Percentiles rank a stretch among this genome's conserved stretches.
These are phyloP conservation scores for Rhizopogon vulgaris DNA, from an alignment of 768 basidiomycete genomes.

Conservation along the genomic window DNA sequence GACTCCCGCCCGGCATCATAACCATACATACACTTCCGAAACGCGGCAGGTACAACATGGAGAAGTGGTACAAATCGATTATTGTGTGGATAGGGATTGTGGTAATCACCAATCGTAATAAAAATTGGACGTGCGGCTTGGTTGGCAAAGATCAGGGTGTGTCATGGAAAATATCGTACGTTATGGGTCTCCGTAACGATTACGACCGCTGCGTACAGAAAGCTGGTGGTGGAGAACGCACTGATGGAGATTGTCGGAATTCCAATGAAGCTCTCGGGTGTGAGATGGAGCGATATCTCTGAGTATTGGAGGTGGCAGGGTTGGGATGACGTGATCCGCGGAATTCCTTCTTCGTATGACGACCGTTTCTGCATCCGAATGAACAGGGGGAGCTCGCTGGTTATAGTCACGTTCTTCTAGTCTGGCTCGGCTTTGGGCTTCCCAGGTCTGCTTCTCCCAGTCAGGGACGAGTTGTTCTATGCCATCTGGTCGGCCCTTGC, in stretches of 20 bases:
- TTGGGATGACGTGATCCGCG: not conserved
- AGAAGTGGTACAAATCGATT: not conserved
- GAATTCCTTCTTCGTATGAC: not conserved
- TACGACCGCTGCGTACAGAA: conserved; percentile 12
- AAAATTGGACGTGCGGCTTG: not conserved
- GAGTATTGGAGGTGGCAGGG: conserved; percentile 1
- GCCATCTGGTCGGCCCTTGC: conserved; percentile 26
- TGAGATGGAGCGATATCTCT: not conserved
- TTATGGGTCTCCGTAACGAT: conserved; percentile 2
- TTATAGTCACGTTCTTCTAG: conserved; percentile 2
- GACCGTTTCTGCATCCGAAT: not conserved
- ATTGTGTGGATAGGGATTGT: not conserved
- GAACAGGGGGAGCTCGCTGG: conserved; percentile 2
- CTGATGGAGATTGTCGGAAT: conserved; percentile 9
- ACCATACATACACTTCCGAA: not conserved
- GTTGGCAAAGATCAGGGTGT: not conserved
- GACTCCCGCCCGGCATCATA: not conserved
- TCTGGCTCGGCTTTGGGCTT: conserved; percentile 27
- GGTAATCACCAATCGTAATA: not conserved
- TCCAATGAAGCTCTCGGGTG: conserved; percentile 21
- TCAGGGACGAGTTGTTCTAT: conserved; percentile 58
- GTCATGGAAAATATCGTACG: not conserved
- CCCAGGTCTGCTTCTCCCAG: conserved; percentile 58
- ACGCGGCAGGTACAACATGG: not conserved
- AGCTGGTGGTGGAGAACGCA: conserved; percentile 15